Conservation (phyloP, 352 stramenopile species). For the Globisporangium viniferum region DNA sequence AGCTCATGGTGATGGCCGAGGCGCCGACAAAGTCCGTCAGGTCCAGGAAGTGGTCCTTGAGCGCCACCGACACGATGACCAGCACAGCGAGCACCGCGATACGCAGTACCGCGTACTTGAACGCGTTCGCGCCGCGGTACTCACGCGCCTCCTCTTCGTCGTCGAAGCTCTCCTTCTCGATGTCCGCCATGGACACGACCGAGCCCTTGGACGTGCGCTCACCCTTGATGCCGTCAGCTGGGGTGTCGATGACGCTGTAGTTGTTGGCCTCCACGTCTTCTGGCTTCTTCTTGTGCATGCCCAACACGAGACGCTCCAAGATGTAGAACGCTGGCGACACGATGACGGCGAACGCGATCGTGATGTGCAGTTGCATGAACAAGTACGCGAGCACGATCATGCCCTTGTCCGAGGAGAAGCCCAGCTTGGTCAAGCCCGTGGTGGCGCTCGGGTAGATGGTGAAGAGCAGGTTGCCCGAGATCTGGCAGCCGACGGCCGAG, state of each 20-base stretch:
- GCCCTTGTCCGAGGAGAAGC: constrained; percentile 42
- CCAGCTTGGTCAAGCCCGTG: constrained; percentile 32
- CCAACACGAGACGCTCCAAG: constrained; percentile 51
- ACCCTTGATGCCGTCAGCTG: constrained; percentile 11
- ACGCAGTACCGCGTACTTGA: constrained; percentile 48
- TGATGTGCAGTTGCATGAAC: constrained; percentile 52
- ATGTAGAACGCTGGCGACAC: constrained; percentile 58
- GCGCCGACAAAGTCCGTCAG: constrained; percentile 54
- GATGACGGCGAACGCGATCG: constrained; percentile 48
- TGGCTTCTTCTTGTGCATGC: constrained; percentile 47
- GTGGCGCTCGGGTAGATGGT: constrained; percentile 31
- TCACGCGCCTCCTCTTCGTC: constrained; percentile 35
- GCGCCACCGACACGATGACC: constrained; percentile 35
- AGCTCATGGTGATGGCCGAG: constrained; percentile 48
- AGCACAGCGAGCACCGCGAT: constrained; percentile 38
- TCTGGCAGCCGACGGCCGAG: constrained; percentile 45
- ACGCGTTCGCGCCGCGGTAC: constrained; percentile 37
- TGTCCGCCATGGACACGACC: constrained; percentile 26
- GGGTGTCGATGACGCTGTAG: constrained; percentile 11
- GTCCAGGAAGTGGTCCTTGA: constrained; percentile 53
- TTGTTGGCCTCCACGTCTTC: constrained; percentile 21
- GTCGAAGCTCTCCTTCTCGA: constrained; percentile 34
- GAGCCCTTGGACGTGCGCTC: constrained; percentile 25
- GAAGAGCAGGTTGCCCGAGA: constrained; percentile 58
- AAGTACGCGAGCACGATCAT: constrained; percentile 49